These are phyloP conservation scores for Malus sylvestris DNA, from an alignment of 306 rosid species.

Conservation along the genomic window DNA sequence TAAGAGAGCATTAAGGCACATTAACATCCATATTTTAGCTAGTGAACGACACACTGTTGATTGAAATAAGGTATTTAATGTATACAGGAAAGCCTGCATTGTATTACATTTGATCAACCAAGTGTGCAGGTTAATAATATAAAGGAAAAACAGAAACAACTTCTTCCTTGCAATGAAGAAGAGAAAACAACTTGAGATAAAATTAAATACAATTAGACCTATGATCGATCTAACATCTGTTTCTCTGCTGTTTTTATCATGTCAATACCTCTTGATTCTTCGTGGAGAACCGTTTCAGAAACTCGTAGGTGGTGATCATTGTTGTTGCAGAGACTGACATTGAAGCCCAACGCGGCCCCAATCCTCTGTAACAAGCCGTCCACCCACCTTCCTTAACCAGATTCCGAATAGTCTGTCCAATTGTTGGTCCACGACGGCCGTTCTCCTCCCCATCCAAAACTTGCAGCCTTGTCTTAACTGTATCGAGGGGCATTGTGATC, in stretches of 20 bases:
- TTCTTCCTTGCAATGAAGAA: slow-evolving; percentile 21
- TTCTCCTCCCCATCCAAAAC: slow-evolving; percentile 80
- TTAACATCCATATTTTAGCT: too few species aligned
- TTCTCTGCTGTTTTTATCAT: slow-evolving; percentile 17
- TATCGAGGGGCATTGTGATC: slow-evolving; percentile 84
- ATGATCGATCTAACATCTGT: slow-evolving; percentile 3
- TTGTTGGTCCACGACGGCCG: slow-evolving; percentile 64
- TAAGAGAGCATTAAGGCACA: too few species aligned
- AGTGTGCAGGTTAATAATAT: neutral
- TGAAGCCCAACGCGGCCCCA: slow-evolving; percentile 86
- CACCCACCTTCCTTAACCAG: slow-evolving; percentile 84
- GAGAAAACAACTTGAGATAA: slow-evolving; percentile 3
- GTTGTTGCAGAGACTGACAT: slow-evolving; percentile 92
- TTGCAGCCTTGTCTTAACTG: slow-evolving; percentile 80
- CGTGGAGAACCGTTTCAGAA: slow-evolving; percentile 73
- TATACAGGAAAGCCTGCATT: neutral
- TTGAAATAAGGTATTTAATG: neutral
- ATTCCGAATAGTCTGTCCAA: slow-evolving; percentile 64
- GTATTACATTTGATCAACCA: neutral
- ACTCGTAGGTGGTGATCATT: slow-evolving; percentile 92
- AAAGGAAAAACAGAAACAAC: neutral
- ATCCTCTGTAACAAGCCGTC: slow-evolving; percentile 81
- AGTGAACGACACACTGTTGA: too few species aligned
- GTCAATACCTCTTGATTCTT: slow-evolving; percentile 61
- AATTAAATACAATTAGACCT: slow-evolving; percentile 16